Conservation (phyloP, 2,329 filamentous ascomycete genomes). For the Xylaria sp. region DNA sequence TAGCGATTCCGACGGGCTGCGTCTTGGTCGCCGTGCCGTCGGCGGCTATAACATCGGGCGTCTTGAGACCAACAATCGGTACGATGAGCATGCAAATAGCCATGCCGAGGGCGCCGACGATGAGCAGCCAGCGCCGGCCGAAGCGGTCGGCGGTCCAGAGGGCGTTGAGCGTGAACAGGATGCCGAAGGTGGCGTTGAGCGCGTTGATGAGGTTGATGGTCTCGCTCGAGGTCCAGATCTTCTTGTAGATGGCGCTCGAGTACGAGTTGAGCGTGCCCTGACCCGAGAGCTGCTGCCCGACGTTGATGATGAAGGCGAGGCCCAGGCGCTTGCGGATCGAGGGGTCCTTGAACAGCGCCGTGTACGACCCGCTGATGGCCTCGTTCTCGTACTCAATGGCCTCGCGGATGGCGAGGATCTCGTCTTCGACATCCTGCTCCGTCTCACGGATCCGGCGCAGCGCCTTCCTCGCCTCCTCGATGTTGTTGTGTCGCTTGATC, state of each 20-base stretch:
- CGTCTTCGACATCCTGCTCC: conserved; percentile 73
- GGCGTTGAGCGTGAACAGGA: conserved; percentile 78
- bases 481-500: conserved; percentile 68
- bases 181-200: conserved; percentile 77
- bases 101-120: conserved; percentile 76
- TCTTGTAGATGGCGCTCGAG: conserved; percentile 78
- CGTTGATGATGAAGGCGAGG: conserved; percentile 74
- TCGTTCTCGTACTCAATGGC: conserved; percentile 79
- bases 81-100: conserved; percentile 76
- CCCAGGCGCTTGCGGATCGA: conserved; percentile 74
- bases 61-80: conserved; percentile 57
- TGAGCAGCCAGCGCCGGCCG: conserved; percentile 75
- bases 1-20: conserved; percentile 71
- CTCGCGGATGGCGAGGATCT: conserved; percentile 72
- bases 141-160: conserved; percentile 79
- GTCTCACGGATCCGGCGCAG: conserved; percentile 71
- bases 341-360: conserved; percentile 75
- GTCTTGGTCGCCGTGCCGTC: conserved; percentile 57
- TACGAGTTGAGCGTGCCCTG: conserved; percentile 80
- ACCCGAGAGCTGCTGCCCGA: conserved; percentile 77
- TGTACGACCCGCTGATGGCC: conserved; percentile 70
- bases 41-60: conserved; percentile 63
- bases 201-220: conserved; percentile 79
- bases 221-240: conserved; percentile 68
- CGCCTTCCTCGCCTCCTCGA: conserved; percentile 69